phyloP scores from a whole-genome alignment of 768 basidiomycete species.

The Termitomyces eurrhizus region DNA sequence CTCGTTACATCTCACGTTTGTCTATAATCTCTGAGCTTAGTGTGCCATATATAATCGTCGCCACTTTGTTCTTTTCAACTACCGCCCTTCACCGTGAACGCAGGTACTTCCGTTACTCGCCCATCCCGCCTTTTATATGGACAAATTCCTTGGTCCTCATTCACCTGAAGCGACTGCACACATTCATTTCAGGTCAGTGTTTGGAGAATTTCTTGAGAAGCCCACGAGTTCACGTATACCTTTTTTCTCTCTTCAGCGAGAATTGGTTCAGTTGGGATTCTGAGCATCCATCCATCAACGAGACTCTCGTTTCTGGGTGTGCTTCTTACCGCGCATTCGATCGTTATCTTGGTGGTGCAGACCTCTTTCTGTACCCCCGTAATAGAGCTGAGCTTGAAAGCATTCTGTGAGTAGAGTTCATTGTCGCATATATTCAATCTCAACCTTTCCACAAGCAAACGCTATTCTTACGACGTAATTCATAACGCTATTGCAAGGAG shows the following conservation, averaged over 20 bases:
- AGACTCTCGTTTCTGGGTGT: conserved; percentile 69
- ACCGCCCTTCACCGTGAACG: conserved; percentile 8
- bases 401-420: conserved; percentile 50
- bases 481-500: conserved; percentile 76
- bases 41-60: conserved; percentile 12
- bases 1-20: conserved; percentile 28
- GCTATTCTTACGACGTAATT: conserved; percentile 77
- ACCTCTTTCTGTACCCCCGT: conserved; percentile 68
- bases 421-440: conserved; percentile 4
- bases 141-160: conserved; percentile 69
- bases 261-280: conserved; percentile 68
- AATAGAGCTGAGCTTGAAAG: conserved; percentile 64
- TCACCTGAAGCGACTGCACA: conserved; percentile 74
- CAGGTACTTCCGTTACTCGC: conserved; percentile 12
- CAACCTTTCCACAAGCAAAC: conserved; percentile 39
- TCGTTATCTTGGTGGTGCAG: conserved; percentile 66
- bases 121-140: conserved; percentile 38
- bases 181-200: conserved; percentile 55
- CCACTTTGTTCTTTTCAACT: conserved; percentile 9
- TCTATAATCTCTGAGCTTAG: conserved; percentile 12
- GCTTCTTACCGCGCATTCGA: conserved; percentile 80
- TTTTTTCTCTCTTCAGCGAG: conserved; percentile 39
- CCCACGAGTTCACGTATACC: conserved; percentile 11
- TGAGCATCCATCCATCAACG: conserved; percentile 65
- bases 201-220: conserved; percentile 18